Conservation (phyloP, 768 basidiomycete species). For the Boletus patriciae region DNA sequence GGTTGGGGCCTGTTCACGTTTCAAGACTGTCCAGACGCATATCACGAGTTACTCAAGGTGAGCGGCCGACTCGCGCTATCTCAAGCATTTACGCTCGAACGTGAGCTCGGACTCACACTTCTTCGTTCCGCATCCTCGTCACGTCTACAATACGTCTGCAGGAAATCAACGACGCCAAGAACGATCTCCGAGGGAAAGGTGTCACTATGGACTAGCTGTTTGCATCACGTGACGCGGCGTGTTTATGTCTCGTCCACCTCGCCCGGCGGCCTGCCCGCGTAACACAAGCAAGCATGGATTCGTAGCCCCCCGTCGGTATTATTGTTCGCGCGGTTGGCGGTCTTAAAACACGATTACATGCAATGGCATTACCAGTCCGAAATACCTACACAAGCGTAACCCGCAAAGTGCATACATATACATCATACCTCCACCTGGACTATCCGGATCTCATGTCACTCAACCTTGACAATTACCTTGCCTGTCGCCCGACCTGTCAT, state of each 20-base stretch:
- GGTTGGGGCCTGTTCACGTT: constrained; percentile 75
- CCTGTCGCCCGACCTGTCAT: constrained; percentile 58
- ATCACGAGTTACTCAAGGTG: constrained; percentile 63
- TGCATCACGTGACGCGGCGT: neutral
- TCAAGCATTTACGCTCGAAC: neutral
- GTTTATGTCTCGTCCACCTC: too few relatives aligned
- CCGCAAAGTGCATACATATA: too few relatives aligned
- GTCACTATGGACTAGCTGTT: constrained; percentile 54
- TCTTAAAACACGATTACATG: too few relatives aligned
- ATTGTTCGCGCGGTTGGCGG: too few relatives aligned
- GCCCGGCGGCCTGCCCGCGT: too few relatives aligned
- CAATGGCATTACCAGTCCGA: too few relatives aligned
- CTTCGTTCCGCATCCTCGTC: neutral
- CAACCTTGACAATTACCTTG: constrained; percentile 62
- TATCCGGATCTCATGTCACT: constrained; percentile 15
- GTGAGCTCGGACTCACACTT: neutral
- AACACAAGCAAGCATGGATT: neutral
- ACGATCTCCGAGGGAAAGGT: constrained; percentile 57
- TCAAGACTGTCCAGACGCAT: constrained; percentile 78
- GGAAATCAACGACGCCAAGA: constrained; percentile 62
- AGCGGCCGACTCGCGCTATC: neutral
- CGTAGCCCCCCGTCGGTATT: too few relatives aligned
- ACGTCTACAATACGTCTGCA: constrained; percentile 22
- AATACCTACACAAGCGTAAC: too few relatives aligned
- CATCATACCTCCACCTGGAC: too few relatives aligned